Evolutionary conservation across 2,329 filamentous ascomycete species (phyloP).

Genomic region (Cercospora beticola): DNA sequence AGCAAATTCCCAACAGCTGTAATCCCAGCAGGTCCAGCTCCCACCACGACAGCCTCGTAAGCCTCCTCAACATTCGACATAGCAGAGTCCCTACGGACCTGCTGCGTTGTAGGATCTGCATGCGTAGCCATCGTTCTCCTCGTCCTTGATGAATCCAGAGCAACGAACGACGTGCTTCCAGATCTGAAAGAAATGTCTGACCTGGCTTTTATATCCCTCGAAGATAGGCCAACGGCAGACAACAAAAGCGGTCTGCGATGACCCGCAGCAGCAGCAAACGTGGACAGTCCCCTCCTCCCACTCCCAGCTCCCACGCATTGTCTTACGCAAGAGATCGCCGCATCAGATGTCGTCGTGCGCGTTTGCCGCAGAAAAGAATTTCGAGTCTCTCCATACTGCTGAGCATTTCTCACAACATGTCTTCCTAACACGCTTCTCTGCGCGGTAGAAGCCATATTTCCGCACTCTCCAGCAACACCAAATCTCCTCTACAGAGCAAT

Average conservation of each 20-base stretch:
- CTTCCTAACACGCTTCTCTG: neutral
- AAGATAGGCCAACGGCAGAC: neutral
- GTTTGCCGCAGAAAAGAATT: conserved; percentile 2
- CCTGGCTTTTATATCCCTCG: neutral
- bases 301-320: conserved; percentile 2
- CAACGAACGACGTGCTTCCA: neutral
- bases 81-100: conserved; percentile 19
- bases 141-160: neutral
- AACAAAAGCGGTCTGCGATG: conserved; percentile 14
- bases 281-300: conserved; percentile 12
- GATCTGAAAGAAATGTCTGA: neutral
- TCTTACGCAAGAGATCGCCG: conserved; percentile 11
- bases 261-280: conserved; percentile 9
- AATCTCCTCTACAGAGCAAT: neutral
- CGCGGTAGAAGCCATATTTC: conserved; percentile 6
- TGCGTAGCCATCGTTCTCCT: conserved; percentile 16
- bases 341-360: neutral
- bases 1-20: conserved; percentile 62
- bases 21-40: conserved; percentile 59
- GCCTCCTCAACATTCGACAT: conserved; percentile 13
- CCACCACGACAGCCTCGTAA: conserved; percentile 59
- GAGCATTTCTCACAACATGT: neutral
- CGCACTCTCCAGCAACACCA: neutral
- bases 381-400: neutral
- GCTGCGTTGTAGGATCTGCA: neutral